Conservation (phyloP, 371 early-diverging fungal genomes). For the Lichtheimia hyalospora region DNA sequence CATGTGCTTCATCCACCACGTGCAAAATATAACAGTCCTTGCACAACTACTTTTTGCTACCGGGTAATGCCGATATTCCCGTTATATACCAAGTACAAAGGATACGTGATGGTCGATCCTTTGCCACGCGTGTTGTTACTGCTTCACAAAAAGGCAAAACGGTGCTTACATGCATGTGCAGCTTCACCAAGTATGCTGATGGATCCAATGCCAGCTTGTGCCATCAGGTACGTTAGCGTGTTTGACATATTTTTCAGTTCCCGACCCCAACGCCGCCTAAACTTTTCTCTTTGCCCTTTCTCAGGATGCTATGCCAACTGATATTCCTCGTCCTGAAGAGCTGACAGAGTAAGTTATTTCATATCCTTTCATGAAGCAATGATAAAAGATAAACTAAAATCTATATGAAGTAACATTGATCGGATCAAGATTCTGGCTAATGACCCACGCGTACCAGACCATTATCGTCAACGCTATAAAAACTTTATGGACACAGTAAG, state of each 20-base stretch:
- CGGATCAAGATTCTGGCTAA: not conserved
- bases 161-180: conserved; percentile 36
- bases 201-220: conserved; percentile 16
- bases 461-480: not conserved
- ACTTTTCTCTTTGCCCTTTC: no score
- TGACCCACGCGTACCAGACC: conserved; percentile 4
- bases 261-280: no score
- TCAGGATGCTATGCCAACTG: conserved; percentile 26
- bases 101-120: conserved; percentile 43
- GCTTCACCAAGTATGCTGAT: conserved; percentile 32
- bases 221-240: conserved; percentile 33
- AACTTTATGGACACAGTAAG: conserved; percentile 3
- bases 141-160: conserved; percentile 41
- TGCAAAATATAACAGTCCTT: conserved; percentile 23
- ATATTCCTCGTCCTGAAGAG: conserved; percentile 23
- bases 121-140: conserved; percentile 39
- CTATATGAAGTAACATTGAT: not conserved
- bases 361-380: not conserved
- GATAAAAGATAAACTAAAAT: no score
- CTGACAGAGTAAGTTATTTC: conserved; percentile 22
- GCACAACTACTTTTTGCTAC: conserved; percentile 38
- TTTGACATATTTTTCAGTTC: no score
- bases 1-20: no score
- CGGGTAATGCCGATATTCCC: conserved; percentile 35
- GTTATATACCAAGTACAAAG: conserved; percentile 40